Percentiles rank a stretch among this genome's conserved stretches.
phyloP scores from a whole-genome alignment of 176 grass and related monocot genomes.

The Calamus simplicifolius region DNA sequence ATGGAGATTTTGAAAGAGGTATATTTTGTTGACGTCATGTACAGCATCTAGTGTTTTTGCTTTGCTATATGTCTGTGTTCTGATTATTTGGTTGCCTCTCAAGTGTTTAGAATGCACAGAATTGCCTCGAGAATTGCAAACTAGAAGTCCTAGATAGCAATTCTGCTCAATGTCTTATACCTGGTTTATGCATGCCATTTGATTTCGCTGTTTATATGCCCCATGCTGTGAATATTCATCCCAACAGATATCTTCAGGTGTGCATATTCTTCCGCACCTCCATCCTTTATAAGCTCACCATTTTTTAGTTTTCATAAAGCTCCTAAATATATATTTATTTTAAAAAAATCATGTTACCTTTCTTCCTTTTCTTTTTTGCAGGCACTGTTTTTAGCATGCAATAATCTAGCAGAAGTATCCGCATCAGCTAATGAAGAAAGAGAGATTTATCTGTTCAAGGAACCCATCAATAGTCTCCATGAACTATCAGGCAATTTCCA shows the following conservation, averaged over 20 bases:
- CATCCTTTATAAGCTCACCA: no score
- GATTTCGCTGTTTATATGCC: constrained; percentile 85
- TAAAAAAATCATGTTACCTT: not conserved
- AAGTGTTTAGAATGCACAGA: constrained; percentile 81
- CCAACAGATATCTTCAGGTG: constrained; percentile 88
- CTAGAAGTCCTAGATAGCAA: constrained; percentile 56
- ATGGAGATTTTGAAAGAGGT: constrained; percentile 60
- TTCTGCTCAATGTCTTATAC: constrained; percentile 44
- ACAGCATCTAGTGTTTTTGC: no score
- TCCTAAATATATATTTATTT: not conserved
- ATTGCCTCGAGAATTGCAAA: constrained; percentile 64
- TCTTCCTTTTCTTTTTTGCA: constrained; percentile 18
- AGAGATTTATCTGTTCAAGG: constrained; percentile 41
- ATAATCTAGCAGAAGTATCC: constrained; percentile 45
- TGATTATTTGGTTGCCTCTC: constrained; percentile 38
- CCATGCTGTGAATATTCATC: constrained; percentile 58
- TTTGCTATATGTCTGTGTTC: not conserved
- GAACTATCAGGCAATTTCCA: constrained; percentile 42
- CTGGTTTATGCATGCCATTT: constrained; percentile 59
- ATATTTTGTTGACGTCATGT: no score
- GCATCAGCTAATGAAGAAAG: constrained; percentile 18
- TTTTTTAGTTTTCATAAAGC: not conserved
- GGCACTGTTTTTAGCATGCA: constrained; percentile 77
- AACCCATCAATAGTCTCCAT: constrained; percentile 48
- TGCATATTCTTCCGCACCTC: not conserved